Base-by-base conservation (phyloP, 2,329 filamentous ascomycete species). In the Aspergillus flavus region DNA sequence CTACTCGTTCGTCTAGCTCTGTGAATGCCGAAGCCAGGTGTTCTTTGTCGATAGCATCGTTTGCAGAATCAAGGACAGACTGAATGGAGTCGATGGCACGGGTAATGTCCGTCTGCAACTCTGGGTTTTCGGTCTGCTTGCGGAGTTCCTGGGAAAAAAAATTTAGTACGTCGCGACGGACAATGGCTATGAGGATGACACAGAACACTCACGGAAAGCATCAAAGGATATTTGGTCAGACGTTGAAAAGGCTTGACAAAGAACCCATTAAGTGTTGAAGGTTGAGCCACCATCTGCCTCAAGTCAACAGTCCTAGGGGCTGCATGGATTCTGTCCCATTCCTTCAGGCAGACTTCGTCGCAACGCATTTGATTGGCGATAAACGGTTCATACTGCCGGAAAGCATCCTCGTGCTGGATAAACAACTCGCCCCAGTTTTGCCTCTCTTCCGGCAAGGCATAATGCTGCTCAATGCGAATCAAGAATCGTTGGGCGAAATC, bases 391-490 rank as follows among this genome's bases (percentile, higher is more conserved):
- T 99, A 99, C 64, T 97, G 94, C 66, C 90, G 88, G 77, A 99
- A 97, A 0, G 89, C 87, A 63, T 95, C 92, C 75, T 95, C 92
- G 74, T 94, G 93, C 16, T 89, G 84, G 16, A 91, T 86, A 74
- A 98, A 98, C 0, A 96, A 87, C n/a, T 88, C 85, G n/a, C 95
- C 95, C 95, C 95, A 99, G 76, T 94, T 91, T 76, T 99, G 95
- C 65, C 87, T 84, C 4, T 85, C 81, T 65, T 90, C 85, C 0
- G 92, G 86, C 79, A 93, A 87, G 4, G 92, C 93, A 73, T 98
- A 97, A 43, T 94, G 96, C 32, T 96, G 96, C 80, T 99, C 95
- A 66, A 99, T 92, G 61, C 93, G 90, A 72, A 99, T 98, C 55
- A 99, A 83, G 73, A 99, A 98, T 32, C 94, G 88, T 66, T 96